phyloP scores from a whole-genome alignment of 805 yeast genomes.

The Zygotorulaspora chibaensis region DNA sequence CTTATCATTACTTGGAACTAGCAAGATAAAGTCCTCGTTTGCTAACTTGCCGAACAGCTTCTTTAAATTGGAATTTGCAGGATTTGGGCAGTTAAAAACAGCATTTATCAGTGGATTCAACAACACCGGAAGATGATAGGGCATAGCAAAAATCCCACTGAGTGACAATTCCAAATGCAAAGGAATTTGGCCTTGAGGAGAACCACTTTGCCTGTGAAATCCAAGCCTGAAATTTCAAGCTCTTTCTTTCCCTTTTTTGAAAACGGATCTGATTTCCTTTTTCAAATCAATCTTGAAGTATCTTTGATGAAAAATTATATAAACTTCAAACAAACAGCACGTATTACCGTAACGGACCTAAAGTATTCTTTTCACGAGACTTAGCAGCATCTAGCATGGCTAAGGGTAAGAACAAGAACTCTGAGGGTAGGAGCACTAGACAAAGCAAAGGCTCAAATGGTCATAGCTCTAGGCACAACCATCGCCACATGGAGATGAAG shows the following conservation, averaged over 20 bases:
- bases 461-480: slow-evolving; percentile 52
- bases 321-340: neutral
- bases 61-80: slow-evolving; percentile 43
- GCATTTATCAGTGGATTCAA: slow-evolving; percentile 62
- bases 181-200: neutral
- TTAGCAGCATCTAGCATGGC: slow-evolving; percentile 26
- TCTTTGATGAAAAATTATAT: neutral
- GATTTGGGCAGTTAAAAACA: slow-evolving; percentile 61
- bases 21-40: slow-evolving; percentile 50
- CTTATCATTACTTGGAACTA: slow-evolving; percentile 58
- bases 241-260: slow-evolving; percentile 5
- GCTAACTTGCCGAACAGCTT: slow-evolving; percentile 43
- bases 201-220: neutral
- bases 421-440: slow-evolving; percentile 37
- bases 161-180: neutral
- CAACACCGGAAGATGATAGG: slow-evolving; percentile 48
- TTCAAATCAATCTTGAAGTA: neutral
- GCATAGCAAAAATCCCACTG: slow-evolving; percentile 7
- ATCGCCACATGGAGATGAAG: slow-evolving; percentile 39
- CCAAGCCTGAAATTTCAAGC: slow-evolving; percentile 1
- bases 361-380: neutral
- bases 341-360: neutral
- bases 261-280: neutral
- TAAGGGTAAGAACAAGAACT: slow-evolving; percentile 45
- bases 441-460: slow-evolving; percentile 48